Evolutionary conservation across 1,284 basidiomycete genomes (phyloP).

Genomic region (Xanthoconium separans): DNA sequence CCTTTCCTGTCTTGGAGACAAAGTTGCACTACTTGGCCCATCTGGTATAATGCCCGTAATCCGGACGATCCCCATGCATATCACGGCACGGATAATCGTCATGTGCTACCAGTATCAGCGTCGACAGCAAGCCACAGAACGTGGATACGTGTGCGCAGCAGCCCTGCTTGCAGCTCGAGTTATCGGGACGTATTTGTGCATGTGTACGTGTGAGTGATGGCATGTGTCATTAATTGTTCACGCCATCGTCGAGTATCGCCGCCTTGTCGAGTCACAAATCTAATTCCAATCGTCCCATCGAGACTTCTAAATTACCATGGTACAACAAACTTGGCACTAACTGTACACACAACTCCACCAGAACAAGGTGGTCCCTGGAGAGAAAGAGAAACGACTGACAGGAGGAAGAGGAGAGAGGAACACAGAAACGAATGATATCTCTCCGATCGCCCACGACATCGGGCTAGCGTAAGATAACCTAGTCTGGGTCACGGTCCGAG

Average conservation of each 20-base stretch:
- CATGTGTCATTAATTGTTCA: neutral
- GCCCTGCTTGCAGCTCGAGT: too few species aligned
- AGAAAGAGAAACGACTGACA: slow-evolving; percentile 16
- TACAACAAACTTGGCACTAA: slow-evolving; percentile 16
- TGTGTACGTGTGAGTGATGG: slow-evolving; percentile 9
- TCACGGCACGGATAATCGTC: neutral
- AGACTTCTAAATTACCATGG: slow-evolving; percentile 5
- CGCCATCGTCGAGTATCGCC: slow-evolving; percentile 2
- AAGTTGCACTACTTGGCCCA: slow-evolving; percentile 4
- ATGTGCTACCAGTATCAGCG: neutral
- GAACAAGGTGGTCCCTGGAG: slow-evolving; percentile 6
- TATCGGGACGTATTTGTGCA: slow-evolving; percentile 3
- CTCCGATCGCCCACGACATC: slow-evolving; percentile 5
- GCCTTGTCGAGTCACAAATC: neutral
- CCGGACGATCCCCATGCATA: slow-evolving; percentile 11
- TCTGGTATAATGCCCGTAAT: neutral
- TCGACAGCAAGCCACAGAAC: neutral
- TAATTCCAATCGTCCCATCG: neutral
- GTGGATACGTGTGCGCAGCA: neutral
- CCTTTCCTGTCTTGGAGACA: slow-evolving; percentile 1
- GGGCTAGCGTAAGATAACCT: slow-evolving; percentile 14
- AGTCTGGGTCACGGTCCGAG: slow-evolving; percentile 21
- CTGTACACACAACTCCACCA: slow-evolving; percentile 14
- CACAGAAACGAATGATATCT: slow-evolving; percentile 11
- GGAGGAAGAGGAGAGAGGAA: neutral